phyloP scores from a whole-genome alignment of 768 basidiomycete genomes.

The Psilocybe subaeruginosa region DNA sequence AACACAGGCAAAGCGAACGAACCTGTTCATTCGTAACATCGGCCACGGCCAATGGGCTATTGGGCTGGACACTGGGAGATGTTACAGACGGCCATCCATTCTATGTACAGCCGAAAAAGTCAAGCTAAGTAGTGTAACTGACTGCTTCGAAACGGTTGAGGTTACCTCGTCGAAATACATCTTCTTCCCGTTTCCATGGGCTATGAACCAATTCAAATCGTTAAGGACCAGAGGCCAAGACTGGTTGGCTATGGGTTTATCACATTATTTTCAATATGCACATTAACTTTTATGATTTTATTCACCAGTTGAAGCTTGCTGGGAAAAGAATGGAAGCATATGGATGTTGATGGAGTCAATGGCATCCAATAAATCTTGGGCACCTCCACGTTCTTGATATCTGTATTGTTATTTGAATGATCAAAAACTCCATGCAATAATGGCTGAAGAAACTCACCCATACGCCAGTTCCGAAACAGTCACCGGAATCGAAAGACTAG shows the following conservation, averaged over 20 bases:
- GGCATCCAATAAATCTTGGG: constrained; percentile 54
- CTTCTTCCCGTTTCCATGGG: constrained; percentile 67
- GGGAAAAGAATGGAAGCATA: constrained; percentile 72
- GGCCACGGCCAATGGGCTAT: constrained; percentile 62
- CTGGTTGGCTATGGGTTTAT: constrained; percentile 41
- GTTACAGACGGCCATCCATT: constrained; percentile 81
- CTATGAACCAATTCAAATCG: constrained; percentile 71
- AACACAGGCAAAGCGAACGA: constrained; percentile 17
- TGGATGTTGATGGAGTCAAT: constrained; percentile 70
- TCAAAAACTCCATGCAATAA: neutral
- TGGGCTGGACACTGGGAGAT: constrained; percentile 63
- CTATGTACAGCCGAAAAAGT: constrained; percentile 32
- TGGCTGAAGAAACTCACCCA: constrained; percentile 45
- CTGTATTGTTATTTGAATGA: constrained; percentile 27
- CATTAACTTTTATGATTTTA: neutral
- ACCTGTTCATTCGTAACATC: constrained; percentile 66
- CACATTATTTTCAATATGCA: neutral
- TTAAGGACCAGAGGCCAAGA: constrained; percentile 65
- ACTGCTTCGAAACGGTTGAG: neutral
- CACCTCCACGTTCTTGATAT: constrained; percentile 46
- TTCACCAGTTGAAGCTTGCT: constrained; percentile 57
- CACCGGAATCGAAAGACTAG: constrained; percentile 61
- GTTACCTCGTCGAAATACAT: constrained; percentile 72
- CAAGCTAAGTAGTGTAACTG: neutral
- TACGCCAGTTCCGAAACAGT: constrained; percentile 71